Percentiles rank a stretch among this genome's conserved stretches.
Conservation (phyloP, 306 rosid species). For the Ziziphus jujuba region DNA sequence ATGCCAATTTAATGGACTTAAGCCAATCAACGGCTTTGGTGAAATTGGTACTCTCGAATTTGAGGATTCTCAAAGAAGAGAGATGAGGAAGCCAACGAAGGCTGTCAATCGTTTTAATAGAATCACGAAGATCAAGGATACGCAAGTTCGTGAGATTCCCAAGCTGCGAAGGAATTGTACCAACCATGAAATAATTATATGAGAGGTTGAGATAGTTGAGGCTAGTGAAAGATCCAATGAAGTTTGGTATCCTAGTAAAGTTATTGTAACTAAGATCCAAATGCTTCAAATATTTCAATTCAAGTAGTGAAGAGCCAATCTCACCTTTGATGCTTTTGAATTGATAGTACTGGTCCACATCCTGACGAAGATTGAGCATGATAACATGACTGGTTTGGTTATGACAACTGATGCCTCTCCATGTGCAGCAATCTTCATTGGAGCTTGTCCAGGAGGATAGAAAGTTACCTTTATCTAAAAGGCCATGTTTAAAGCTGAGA, state of each 20-base stretch:
- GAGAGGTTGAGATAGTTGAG: not conserved
- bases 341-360: too few relatives aligned
- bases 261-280: not conserved
- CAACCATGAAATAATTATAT: not conserved
- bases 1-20: not conserved
- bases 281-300: not conserved
- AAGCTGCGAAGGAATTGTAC: not conserved
- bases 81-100: too few relatives aligned
- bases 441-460: not conserved
- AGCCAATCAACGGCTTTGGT: constrained; percentile 12
- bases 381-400: not conserved
- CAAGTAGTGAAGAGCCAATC: not conserved
- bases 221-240: constrained; percentile 3
- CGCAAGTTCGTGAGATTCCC: not conserved
- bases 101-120: not conserved
- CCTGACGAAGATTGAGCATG: too few relatives aligned
- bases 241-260: not conserved
- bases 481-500: too few relatives aligned
- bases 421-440: not conserved
- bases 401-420: not conserved
- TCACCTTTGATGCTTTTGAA: too few relatives aligned
- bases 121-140: not conserved
- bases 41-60: not conserved
- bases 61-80: constrained; percentile 21
- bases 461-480: not conserved